phyloP scores from a whole-genome alignment of 768 basidiomycete species.

The Xerocomus potaroensis region DNA sequence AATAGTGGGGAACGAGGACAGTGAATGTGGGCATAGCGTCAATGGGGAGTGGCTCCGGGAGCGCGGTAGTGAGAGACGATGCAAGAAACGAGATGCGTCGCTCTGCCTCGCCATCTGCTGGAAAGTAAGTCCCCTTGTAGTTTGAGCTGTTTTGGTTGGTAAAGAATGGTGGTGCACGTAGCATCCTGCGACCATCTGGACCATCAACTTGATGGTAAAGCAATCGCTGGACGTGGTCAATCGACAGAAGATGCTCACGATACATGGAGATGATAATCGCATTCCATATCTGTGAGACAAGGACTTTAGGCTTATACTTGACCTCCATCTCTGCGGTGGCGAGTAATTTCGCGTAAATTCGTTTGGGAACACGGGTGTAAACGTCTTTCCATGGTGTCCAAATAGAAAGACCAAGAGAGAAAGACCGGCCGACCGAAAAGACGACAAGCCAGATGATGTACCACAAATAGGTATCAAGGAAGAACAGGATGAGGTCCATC shows the following conservation, averaged over 20 bases:
- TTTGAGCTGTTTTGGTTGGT: slow-evolving; percentile 79
- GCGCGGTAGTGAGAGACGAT: slow-evolving; percentile 90
- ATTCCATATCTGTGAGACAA: slow-evolving; percentile 99
- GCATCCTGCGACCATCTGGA: slow-evolving; percentile 81
- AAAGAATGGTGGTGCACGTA: slow-evolving; percentile 98
- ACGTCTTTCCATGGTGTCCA: slow-evolving; percentile 99
- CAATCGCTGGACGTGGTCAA: slow-evolving; percentile 96
- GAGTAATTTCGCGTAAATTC: slow-evolving; percentile 95
- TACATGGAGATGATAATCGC: slow-evolving; percentile 99
- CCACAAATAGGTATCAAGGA: slow-evolving; percentile 99
- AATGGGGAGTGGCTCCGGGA: slow-evolving; percentile 93
- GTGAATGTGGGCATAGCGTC: slow-evolving; percentile 99
- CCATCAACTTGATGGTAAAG: slow-evolving; percentile 96
- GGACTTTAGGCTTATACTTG: slow-evolving; percentile 99
- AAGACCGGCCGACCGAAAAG: slow-evolving; percentile 87
- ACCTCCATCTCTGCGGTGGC: slow-evolving; percentile 98
- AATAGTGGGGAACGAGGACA: slow-evolving; percentile 98
- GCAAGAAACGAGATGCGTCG: slow-evolving; percentile 99
- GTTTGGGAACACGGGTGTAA: slow-evolving; percentile 91
- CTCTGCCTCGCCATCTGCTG: slow-evolving; percentile 90
- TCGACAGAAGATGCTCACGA: slow-evolving; percentile 94
- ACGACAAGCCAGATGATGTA: slow-evolving; percentile 99
- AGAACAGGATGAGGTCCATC: slow-evolving; percentile 97
- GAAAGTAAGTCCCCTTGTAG: slow-evolving; percentile 85
- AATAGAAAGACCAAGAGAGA: slow-evolving; percentile 89